Evolutionary conservation across 1,284 basidiomycete genomes (phyloP).

Genomic region (Trametes hirsuta): DNA sequence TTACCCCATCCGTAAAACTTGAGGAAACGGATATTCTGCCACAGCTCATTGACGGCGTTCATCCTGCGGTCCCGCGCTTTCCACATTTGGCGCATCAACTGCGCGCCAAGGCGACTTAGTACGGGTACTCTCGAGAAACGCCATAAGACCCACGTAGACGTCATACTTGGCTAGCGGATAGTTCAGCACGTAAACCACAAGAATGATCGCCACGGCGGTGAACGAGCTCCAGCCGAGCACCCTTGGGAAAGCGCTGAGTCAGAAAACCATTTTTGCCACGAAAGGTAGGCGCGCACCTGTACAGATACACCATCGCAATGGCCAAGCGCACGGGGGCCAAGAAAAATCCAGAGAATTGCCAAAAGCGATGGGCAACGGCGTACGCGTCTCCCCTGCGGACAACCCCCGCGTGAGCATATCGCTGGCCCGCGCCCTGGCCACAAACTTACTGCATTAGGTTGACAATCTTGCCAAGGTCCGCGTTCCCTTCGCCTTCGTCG

Average conservation of each 20-base stretch:
- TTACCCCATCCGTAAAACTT: slow-evolving; percentile 78
- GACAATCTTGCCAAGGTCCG: slow-evolving; percentile 72
- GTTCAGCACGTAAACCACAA: slow-evolving; percentile 68
- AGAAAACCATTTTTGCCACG: background rate
- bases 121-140: too few species aligned
- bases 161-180: slow-evolving; percentile 68
- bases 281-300: slow-evolving; percentile 51
- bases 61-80: slow-evolving; percentile 78
- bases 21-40: slow-evolving; percentile 72
- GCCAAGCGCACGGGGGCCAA: slow-evolving; percentile 73
- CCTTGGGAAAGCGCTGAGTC: slow-evolving; percentile 40
- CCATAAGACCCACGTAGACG: slow-evolving; percentile 51
- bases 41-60: slow-evolving; percentile 78
- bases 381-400: slow-evolving; percentile 64
- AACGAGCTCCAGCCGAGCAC: slow-evolving; percentile 85
- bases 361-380: slow-evolving; percentile 71
- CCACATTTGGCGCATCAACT: slow-evolving; percentile 67
- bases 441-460: slow-evolving; percentile 69
- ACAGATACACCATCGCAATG: slow-evolving; percentile 76
- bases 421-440: background rate
- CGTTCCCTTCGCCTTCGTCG: slow-evolving; percentile 39
- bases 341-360: slow-evolving; percentile 72
- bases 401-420: too few species aligned
- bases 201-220: slow-evolving; percentile 73
- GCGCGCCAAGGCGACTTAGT: background rate